Evolutionary conservation across 2,329 filamentous ascomycete species (phyloP), one percentile per base, ranked within the genome.

Genomic region (Xylaria sp.): DNA sequence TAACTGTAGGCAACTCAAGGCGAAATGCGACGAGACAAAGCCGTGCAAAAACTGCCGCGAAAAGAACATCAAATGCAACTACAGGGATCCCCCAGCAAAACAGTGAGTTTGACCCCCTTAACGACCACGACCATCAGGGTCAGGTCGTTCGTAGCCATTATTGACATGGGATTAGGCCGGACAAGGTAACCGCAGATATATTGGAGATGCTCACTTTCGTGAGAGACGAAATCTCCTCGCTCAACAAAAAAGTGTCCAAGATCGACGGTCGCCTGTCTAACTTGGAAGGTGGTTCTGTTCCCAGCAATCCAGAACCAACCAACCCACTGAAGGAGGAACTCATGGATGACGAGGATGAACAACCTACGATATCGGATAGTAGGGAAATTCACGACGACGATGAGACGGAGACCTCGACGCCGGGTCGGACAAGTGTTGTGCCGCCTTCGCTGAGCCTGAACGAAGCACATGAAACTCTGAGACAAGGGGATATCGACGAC

Each of bases 31-130:
- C 68, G 92, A 96, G 77, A 86, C 87, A 9, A 86, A 89, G 65
- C 92, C 89, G 1, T 88, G 89, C 68, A 93, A 91, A 71, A 91
- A 88, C 68, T 99, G 94, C 73, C 89, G 88, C 68, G 92, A 97
- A 67, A 95, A 95, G 72, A 87, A 83, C 65, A 81, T 91, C 37
- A 82, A 86, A 56, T 99, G 91, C 77, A 87, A 90, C 73, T 97
- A 97, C 74, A 87, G 92, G 65, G 92, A 97, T 70, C 89, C 94
- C 4, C 89, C 91, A 19, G 91, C 91, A 13, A 94, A 95, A 71
- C 93, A 95, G 90, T 96, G 80, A 73, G 88, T 79, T 5, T 30
- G 23, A 30, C 44, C 55, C 35, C 2, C 34, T 42, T 4, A 10
- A 34, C 9, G 23, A 23, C 9, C 35, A 51, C 23, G n/a, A n/a